Conservation (phyloP, 331 rosid genomes). For the Malus hybrid region DNA sequence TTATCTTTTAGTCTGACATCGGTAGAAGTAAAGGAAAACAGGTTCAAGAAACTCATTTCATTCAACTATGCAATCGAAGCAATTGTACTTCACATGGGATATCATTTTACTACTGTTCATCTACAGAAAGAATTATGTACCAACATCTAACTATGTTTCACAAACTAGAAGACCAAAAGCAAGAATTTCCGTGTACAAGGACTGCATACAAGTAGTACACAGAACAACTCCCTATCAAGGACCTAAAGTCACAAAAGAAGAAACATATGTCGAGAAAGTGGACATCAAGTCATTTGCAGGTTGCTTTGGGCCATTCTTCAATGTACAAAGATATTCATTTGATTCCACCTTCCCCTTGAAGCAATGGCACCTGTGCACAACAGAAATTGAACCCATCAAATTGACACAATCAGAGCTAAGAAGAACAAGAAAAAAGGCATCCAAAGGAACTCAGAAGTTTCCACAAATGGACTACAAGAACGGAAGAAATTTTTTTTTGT, state of each 20-base stretch:
- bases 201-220: conserved; percentile 19
- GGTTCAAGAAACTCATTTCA: conserved; percentile 10
- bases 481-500: neutral
- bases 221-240: conserved; percentile 11
- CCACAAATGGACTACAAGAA: neutral
- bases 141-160: conserved; percentile 16
- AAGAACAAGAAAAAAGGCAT: conserved; percentile 14
- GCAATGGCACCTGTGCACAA: conserved; percentile 73
- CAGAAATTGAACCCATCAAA: conserved; percentile 74
- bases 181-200: conserved; percentile 27
- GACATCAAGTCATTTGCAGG: conserved; percentile 36
- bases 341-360: conserved; percentile 71
- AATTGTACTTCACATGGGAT: conserved; percentile 11
- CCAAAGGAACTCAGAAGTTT: neutral
- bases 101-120: conserved; percentile 18
- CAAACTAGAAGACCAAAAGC: conserved; percentile 3
- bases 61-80: conserved; percentile 26
- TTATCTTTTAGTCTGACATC: conserved; percentile 7
- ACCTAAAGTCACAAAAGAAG: conserved; percentile 33
- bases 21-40: conserved; percentile 4
- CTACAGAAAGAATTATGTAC: conserved; percentile 24
- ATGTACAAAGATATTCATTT: conserved; percentile 70
- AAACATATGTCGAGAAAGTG: conserved; percentile 24
- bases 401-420: conserved; percentile 48
- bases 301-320: conserved; percentile 61